Base-by-base conservation (phyloP, 2,329 filamentous ascomycete genomes). In the Nemania sp. region DNA sequence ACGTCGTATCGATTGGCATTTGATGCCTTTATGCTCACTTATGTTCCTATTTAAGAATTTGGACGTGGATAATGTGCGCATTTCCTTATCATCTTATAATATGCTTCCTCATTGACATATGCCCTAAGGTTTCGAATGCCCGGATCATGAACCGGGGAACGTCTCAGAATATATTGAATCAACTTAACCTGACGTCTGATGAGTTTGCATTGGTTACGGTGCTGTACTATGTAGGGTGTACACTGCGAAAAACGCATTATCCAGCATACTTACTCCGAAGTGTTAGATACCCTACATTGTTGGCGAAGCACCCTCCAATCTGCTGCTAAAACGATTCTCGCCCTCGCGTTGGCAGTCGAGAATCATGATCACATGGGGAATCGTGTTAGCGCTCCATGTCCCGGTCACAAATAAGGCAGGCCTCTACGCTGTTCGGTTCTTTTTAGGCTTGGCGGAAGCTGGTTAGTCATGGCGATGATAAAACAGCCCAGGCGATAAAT, bases 141-240 rank as follows among this genome's bases (percentile, higher is more conserved):
- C 76, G 81, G 10, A 82, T 82, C 41, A 83, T 83, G 81, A 81
- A 83, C 58, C 75, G 71, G 47, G 81, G 80, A 6, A 82, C 80
- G 5, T 61, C 74, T 5, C 70, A 72, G 0, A 83, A 83, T 62
- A 83, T 83, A 57, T 76, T 83, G 77, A 80, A 74, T 5, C 76
- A 83, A 70, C 74, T 83, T 2, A 67, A 71, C 1, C 76, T 83
- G 72, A 80, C 79, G 1, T 79, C 79, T 0, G 79, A 83, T 66
- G 73, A 82, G 68, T 83, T 81, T 71, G 80, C 79, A 29, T 64
- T 82, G 10, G 73, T 83, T 20, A 80, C 76, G 4, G 78, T 78
- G 0, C 49, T 80, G 2, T 83, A 82, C 62, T 83, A 81, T 73
- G 79, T 82, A 59, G 65, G 77, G 73, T 60, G 47, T 15, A 5